Conservation (phyloP, 257 asterid genomes). For the Marsdenia floribunda region DNA sequence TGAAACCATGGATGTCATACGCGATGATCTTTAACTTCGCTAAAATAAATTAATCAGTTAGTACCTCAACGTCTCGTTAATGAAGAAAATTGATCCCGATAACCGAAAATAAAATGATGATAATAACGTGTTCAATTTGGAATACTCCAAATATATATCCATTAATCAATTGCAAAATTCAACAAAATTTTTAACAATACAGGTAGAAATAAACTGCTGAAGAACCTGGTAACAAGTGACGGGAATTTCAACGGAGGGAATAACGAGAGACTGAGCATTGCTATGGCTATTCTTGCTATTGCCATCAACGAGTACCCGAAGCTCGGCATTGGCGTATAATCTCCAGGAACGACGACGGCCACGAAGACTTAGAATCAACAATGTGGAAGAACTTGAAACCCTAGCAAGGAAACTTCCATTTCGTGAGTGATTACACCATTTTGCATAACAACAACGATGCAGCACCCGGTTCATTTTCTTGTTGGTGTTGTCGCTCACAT, state of each 20-base stretch:
- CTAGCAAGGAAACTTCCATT: conserved; percentile 12
- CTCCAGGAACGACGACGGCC: conserved; percentile 18
- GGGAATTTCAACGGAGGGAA: conserved; percentile 60
- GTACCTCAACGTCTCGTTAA: too few relatives aligned
- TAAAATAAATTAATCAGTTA: not conserved
- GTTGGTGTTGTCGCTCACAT: conserved; percentile 11
- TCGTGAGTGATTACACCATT: not conserved
- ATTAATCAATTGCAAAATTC: not conserved
- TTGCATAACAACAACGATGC: not conserved
- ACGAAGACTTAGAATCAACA: not conserved
- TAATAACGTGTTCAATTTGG: not conserved
- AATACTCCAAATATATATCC: not conserved
- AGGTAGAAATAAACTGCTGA: not conserved
- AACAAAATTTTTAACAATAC: not conserved
- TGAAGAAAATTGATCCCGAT: not conserved
- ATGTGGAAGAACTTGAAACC: conserved; percentile 16
- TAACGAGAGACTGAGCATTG: conserved; percentile 14
- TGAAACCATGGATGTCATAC: too few relatives aligned
- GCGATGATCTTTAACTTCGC: not conserved
- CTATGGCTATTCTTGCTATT: conserved; percentile 7
- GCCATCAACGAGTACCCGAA: conserved; percentile 18
- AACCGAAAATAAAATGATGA: not conserved
- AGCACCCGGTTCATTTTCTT: not conserved
- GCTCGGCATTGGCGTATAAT: conserved; percentile 24
- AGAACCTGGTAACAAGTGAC: conserved; percentile 90